These are phyloP conservation scores for Aspergillus jensenii DNA, from an alignment of 2,329 filamentous ascomycete genomes.

Conservation along the genomic window DNA sequence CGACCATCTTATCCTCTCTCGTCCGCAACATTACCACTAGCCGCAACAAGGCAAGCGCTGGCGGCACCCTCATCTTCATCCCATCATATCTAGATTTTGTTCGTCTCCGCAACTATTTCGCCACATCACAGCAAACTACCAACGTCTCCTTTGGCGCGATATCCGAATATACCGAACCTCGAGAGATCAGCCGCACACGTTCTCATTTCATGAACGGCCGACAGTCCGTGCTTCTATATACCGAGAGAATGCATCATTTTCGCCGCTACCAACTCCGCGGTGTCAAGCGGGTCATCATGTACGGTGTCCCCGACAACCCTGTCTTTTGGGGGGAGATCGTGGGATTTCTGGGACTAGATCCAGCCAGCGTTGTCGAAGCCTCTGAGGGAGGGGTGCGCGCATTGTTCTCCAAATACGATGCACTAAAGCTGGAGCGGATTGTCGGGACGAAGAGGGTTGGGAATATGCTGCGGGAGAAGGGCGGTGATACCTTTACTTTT, in stretches of 20 bases:
- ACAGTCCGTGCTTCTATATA: slow-evolving; percentile 83
- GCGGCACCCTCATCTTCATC: slow-evolving; percentile 82
- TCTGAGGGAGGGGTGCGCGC: slow-evolving; percentile 56
- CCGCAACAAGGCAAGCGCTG: slow-evolving; percentile 52
- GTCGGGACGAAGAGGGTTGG: slow-evolving; percentile 78
- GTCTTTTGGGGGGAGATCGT: slow-evolving; percentile 47
- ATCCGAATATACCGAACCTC: slow-evolving; percentile 79
- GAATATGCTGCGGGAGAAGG: slow-evolving; percentile 78
- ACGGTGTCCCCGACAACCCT: slow-evolving; percentile 86
- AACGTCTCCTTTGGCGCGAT: slow-evolving; percentile 75
- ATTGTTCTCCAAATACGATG: slow-evolving; percentile 86
- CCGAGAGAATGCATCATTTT: slow-evolving; percentile 96
- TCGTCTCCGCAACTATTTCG: slow-evolving; percentile 87
- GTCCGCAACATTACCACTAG: slow-evolving; percentile 55
- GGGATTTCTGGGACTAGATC: slow-evolving; percentile 40
- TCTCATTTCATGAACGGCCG: slow-evolving; percentile 84
- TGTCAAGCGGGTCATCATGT: slow-evolving; percentile 82
- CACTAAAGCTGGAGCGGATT: slow-evolving; percentile 81
- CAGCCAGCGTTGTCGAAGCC: slow-evolving; percentile 54
- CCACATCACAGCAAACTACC: slow-evolving; percentile 60
- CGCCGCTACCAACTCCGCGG: slow-evolving; percentile 80
- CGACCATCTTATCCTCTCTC: slow-evolving; percentile 74
- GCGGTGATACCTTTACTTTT: slow-evolving; percentile 92
- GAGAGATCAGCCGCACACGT: slow-evolving; percentile 78
- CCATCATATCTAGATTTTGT: slow-evolving; percentile 95